Conservation (phyloP, 192 early-diverging fungal genomes). For the Ambispora gerdemannii region DNA sequence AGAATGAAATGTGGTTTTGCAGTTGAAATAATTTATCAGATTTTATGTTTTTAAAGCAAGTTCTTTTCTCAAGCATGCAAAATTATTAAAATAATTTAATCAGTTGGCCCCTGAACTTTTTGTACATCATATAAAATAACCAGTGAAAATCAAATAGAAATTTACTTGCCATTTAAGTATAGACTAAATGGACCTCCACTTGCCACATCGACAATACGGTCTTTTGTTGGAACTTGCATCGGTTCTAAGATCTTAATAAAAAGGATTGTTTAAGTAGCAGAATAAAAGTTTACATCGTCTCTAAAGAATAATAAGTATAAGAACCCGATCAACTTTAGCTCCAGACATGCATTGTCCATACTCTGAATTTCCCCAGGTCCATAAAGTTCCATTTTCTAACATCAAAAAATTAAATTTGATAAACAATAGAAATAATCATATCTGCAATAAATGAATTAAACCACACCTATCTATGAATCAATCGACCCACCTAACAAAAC, state of each 20-base stretch:
- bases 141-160: neutral
- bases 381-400: slow-evolving; percentile 49
- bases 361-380: slow-evolving; percentile 75
- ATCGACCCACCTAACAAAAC: slow-evolving; percentile 45
- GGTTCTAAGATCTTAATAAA: slow-evolving; percentile 57
- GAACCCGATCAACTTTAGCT: slow-evolving; percentile 50
- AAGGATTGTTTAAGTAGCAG: too few species aligned
- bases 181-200: slow-evolving; percentile 67
- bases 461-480: too few species aligned
- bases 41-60: neutral
- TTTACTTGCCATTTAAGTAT: slow-evolving; percentile 39
- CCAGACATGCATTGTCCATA: slow-evolving; percentile 70
- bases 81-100: neutral
- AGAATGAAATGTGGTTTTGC: neutral
- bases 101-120: slow-evolving; percentile 18
- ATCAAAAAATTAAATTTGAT: neutral
- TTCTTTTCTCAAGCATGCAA: neutral
- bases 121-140: neutral
- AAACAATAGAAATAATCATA: neutral
- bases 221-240: slow-evolving; percentile 39
- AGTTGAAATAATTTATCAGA: neutral
- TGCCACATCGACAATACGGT: slow-evolving; percentile 51
- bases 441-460: neutral
- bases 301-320: neutral
- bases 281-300: too few species aligned